These are phyloP conservation scores for Phytomonas francai DNA, from an alignment of 208 protist genomes.

Conservation along the genomic window DNA sequence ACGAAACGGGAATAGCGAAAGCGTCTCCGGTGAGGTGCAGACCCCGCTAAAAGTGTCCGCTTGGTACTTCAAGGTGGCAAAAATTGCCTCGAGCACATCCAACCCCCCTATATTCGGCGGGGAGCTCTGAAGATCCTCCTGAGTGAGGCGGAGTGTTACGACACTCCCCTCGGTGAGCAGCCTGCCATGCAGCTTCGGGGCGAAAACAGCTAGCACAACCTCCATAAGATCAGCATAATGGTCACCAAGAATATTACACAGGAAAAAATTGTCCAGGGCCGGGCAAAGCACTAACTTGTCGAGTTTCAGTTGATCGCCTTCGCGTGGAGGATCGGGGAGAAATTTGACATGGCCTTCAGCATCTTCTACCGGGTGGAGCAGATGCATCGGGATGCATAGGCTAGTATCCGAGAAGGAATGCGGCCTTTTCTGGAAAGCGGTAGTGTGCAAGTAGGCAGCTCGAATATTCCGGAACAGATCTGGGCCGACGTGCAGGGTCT, in stretches of 20 bases:
- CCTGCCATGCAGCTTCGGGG: constrained; percentile 27
- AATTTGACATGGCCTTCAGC: constrained; percentile 14
- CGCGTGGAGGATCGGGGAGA: background rate
- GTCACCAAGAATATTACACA: constrained; percentile 47
- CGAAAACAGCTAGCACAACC: constrained; percentile 22
- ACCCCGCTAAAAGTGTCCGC: background rate
- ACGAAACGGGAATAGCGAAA: constrained; percentile 32
- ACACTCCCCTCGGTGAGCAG: constrained; percentile 66
- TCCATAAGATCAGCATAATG: constrained; percentile 36
- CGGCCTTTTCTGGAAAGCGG: constrained; percentile 3
- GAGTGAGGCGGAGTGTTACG: constrained; percentile 24
- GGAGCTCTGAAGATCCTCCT: constrained; percentile 11
- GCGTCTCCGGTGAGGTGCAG: constrained; percentile 8
- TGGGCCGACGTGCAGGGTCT: constrained; percentile 19
- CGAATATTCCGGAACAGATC: constrained; percentile 67
- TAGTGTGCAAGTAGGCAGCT: constrained; percentile 20
- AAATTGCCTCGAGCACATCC: constrained; percentile 22
- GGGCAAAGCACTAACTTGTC: constrained; percentile 27
- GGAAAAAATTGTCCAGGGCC: constrained; percentile 36
- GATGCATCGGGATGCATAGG: constrained; percentile 19
- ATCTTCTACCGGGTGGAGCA: constrained; percentile 20
- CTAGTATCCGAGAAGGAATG: constrained; percentile 14
- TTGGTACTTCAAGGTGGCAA: background rate
- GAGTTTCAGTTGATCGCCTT: background rate
- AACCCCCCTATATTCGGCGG: constrained; percentile 21